Conservation (phyloP, 2,329 filamentous ascomycete species). For the Stachybotrys chartarum region DNA sequence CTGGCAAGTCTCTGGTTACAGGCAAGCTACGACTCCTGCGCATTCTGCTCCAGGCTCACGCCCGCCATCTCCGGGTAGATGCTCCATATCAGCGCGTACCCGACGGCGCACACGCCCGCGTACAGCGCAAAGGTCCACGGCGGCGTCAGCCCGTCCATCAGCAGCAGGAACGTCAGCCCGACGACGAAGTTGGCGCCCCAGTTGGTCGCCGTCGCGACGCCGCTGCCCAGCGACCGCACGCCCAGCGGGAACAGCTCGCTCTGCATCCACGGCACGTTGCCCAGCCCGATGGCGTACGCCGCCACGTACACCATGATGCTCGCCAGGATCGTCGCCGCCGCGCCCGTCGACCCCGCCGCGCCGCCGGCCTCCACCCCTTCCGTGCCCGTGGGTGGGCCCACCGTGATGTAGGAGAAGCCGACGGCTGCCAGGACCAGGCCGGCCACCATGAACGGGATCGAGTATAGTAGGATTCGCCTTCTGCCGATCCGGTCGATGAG, state of each 20-base stretch:
- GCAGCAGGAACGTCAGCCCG: conserved; percentile 77
- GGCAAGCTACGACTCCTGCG: neutral
- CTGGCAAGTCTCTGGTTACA: neutral
- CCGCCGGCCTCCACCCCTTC: conserved; percentile 10
- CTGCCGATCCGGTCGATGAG: conserved; percentile 76
- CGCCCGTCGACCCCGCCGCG: conserved; percentile 15
- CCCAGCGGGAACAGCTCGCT: conserved; percentile 80
- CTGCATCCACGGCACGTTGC: conserved; percentile 95
- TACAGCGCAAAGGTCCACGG: conserved; percentile 78
- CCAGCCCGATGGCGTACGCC: conserved; percentile 78
- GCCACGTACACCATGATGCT: conserved; percentile 81
- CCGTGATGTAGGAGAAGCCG: conserved; percentile 61
- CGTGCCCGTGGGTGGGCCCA: conserved; percentile 22
- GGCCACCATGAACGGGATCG: conserved; percentile 74
- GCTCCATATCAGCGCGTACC: conserved; percentile 61
- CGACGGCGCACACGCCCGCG: conserved; percentile 58
- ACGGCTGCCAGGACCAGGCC: conserved; percentile 65
- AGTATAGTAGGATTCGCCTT: conserved; percentile 71
- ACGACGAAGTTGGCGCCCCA: conserved; percentile 85
- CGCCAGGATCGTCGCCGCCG: conserved; percentile 55
- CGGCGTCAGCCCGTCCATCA: conserved; percentile 72
- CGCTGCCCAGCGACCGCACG: conserved; percentile 66
- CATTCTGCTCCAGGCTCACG: conserved; percentile 64
- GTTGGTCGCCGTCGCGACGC: conserved; percentile 70
- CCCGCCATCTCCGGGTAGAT: conserved; percentile 87